Evolutionary conservation across 2,329 filamentous ascomycete species (phyloP).

Genomic region (Periconia macrospinosa): DNA sequence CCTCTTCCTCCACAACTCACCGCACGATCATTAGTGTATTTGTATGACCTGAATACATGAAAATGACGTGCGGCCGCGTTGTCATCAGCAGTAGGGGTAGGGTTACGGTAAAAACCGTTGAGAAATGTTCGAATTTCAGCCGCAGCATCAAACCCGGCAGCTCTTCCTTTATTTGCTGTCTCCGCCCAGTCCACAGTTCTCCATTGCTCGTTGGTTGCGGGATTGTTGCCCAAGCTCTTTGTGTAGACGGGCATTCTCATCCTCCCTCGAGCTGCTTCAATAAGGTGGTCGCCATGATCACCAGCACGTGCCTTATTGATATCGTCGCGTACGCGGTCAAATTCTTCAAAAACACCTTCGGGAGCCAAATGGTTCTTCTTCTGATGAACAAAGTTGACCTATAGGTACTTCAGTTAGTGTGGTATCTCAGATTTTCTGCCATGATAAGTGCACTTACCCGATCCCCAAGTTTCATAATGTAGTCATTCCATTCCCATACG

Average conservation of each 20-base stretch:
- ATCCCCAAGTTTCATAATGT: not conserved
- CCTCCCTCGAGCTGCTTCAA: conserved; percentile 1
- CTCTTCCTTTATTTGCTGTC: conserved; percentile 1
- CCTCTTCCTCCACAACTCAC: not conserved
- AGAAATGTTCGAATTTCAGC: not conserved
- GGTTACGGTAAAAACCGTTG: not conserved
- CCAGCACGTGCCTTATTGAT: conserved; percentile 5
- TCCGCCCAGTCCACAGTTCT: conserved; percentile 2
- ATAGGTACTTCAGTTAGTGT: not conserved
- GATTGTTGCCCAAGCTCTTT: conserved; percentile 2
- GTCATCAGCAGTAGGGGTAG: not conserved
- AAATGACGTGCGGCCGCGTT: not conserved
- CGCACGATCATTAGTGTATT: not conserved
- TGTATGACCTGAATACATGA: not conserved
- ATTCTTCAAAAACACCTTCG: conserved; percentile 1
- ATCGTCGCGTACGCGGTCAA: not conserved
- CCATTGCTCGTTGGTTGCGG: not conserved
- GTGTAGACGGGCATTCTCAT: not conserved
- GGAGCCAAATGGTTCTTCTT: not conserved
- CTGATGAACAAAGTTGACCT: not conserved
- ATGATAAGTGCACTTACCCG: too few relatives aligned
- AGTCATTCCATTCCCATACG: conserved; percentile 4
- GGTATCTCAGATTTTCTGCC: too few relatives aligned
- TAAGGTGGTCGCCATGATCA: conserved; percentile 1
- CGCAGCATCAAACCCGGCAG: not conserved